Conservation (phyloP, 129 eudicot species). For the Apium graveolens region DNA sequence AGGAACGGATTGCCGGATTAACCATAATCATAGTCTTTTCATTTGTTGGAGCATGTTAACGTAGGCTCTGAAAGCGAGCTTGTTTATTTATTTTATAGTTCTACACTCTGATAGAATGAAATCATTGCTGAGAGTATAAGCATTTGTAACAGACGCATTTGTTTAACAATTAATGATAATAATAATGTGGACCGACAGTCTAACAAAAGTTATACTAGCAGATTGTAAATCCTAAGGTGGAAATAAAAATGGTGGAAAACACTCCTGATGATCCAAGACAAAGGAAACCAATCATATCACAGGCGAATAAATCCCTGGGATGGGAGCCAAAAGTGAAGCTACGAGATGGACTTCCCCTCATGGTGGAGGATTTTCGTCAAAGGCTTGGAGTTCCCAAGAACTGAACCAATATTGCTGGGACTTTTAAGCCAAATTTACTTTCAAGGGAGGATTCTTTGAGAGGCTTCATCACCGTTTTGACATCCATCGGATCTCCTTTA, state of each 20-base stretch:
- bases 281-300: slow-evolving; percentile 75
- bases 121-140: neutral
- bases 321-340: slow-evolving; percentile 78
- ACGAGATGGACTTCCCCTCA: slow-evolving; percentile 76
- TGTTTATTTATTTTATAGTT: neutral
- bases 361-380: slow-evolving; percentile 83
- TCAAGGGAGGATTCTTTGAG: neutral
- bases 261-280: slow-evolving; percentile 91
- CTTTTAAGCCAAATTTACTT: neutral
- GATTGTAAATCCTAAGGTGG: slow-evolving; percentile 75
- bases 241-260: slow-evolving; percentile 65
- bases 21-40: neutral
- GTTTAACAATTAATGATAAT: neutral
- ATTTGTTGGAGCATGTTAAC: neutral
- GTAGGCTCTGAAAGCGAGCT: neutral
- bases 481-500: neutral
- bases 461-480: neutral
- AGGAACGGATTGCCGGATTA: neutral
- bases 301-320: slow-evolving; percentile 65
- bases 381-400: slow-evolving; percentile 48
- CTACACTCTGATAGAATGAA: neutral
- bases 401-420: neutral
- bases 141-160: neutral
- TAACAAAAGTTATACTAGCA: slow-evolving; percentile 19
- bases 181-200: neutral